Evolutionary conservation across 1,284 basidiomycete genomes (phyloP).

Genomic region (Cystobasidium pallidum): DNA sequence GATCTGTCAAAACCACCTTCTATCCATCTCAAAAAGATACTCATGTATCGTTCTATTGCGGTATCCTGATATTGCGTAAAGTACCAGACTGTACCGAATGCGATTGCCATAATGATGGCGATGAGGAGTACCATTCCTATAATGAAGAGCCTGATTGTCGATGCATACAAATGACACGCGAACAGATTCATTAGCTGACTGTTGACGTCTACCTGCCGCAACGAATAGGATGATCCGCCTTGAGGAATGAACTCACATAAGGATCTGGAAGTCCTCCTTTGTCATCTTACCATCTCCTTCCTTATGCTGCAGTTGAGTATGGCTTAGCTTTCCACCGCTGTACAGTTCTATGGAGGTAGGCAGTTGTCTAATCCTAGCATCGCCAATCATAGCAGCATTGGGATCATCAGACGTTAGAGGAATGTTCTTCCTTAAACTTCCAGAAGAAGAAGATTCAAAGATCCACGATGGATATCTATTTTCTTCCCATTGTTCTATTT

Average conservation of each 20-base stretch:
- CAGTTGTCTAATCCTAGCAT: conserved; percentile 39
- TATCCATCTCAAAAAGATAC: neutral
- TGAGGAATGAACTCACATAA: conserved; percentile 18
- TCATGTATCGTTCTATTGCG: conserved; percentile 9
- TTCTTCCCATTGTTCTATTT: conserved; percentile 92
- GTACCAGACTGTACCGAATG: conserved; percentile 29
- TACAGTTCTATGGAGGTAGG: conserved; percentile 17
- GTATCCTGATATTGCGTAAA: conserved; percentile 15
- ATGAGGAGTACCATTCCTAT: conserved; percentile 17
- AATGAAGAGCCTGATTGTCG: conserved; percentile 25
- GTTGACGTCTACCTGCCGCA: no score
- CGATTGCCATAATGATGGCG: conserved; percentile 19
- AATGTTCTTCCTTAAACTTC: conserved; percentile 28
- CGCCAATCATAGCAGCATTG: conserved; percentile 18
- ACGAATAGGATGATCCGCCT: no score
- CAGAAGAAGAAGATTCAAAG: conserved; percentile 9
- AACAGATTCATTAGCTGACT: neutral
- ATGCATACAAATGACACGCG: neutral
- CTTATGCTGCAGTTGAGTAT: neutral
- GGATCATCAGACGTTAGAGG: conserved; percentile 38
- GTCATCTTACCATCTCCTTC: conserved; percentile 13
- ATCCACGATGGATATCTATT: conserved; percentile 53
- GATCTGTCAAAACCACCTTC: conserved; percentile 7
- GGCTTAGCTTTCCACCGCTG: neutral
- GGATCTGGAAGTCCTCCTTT: conserved; percentile 23